Evolutionary conservation across 192 early-diverging fungal genomes (phyloP).

Genomic region (Lobosporangium transversale): DNA sequence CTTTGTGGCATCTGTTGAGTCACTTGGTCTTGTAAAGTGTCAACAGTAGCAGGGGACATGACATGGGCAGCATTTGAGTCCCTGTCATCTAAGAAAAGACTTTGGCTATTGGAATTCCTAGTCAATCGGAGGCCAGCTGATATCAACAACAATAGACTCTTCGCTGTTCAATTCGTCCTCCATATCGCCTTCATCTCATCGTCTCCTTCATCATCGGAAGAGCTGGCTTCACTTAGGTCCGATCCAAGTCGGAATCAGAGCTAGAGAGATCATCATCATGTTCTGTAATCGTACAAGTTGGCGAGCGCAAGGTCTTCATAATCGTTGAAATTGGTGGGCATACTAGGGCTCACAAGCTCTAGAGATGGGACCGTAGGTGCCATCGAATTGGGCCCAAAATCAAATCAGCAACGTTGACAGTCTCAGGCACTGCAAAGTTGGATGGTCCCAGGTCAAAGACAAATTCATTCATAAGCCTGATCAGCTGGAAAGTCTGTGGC

Average conservation of each 20-base stretch:
- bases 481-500: slow-evolving; percentile 27
- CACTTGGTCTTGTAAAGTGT: neutral
- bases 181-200: slow-evolving; percentile 15
- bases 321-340: slow-evolving; percentile 14
- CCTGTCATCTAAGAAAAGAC: neutral
- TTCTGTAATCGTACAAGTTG: slow-evolving; percentile 41
- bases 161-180: slow-evolving; percentile 5
- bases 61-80: neutral
- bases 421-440: slow-evolving; percentile 32
- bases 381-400: slow-evolving; percentile 43
- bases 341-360: slow-evolving; percentile 8
- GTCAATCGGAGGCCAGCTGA: no score
- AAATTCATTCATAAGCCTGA: slow-evolving; percentile 42
- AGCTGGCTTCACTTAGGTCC: slow-evolving; percentile 11
- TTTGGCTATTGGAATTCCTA: no score
- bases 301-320: slow-evolving; percentile 43
- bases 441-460: slow-evolving; percentile 41
- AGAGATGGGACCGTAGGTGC: slow-evolving; percentile 30
- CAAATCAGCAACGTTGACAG: slow-evolving; percentile 47
- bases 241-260: slow-evolving; percentile 40
- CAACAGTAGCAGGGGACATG: neutral
- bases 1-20: neutral
- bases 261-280: slow-evolving; percentile 4
- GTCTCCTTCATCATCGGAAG: slow-evolving; percentile 21
- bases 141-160: no score